phyloP scores from a whole-genome alignment of 306 rosid genomes.

The Cicer cuneatum region DNA sequence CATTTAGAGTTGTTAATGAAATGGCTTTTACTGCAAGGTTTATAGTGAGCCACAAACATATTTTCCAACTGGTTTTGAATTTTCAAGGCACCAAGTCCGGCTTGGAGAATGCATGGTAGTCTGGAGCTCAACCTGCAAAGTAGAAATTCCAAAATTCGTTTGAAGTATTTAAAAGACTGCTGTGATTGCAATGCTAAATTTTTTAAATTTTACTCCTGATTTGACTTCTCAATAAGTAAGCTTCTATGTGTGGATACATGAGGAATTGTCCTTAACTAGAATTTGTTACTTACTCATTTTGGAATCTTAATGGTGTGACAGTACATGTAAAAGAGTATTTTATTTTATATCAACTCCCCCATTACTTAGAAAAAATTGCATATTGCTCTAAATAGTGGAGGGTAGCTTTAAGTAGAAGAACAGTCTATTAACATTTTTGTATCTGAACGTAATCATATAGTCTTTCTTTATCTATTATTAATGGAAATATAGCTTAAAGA shows the following conservation, averaged over 20 bases:
- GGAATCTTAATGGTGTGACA: slow-evolving; percentile 18
- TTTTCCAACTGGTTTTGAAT: no score
- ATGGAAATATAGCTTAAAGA: slow-evolving; percentile 23
- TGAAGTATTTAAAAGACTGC: neutral
- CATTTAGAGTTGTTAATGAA: neutral
- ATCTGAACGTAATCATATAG: neutral
- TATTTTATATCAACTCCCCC: neutral
- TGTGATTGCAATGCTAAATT: slow-evolving; percentile 2
- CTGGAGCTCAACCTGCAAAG: no score
- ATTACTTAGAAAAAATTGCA: neutral
- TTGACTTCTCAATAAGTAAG: slow-evolving; percentile 23
- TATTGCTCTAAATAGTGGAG: slow-evolving; percentile 40
- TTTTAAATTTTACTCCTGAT: neutral
- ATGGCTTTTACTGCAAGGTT: no score
- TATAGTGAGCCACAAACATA: no score
- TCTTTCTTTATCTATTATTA: slow-evolving; percentile 11
- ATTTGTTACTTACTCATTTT: slow-evolving; percentile 17
- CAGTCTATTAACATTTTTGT: slow-evolving; percentile 9
- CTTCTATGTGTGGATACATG: neutral
- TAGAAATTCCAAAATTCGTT: no score
- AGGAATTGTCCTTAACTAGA: slow-evolving; percentile 24
- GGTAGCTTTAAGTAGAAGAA: slow-evolving; percentile 25
- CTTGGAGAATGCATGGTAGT: no score
- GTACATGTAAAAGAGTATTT: slow-evolving; percentile 6
- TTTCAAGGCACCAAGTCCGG: no score